A percentile compares a stretch with the other conserved stretches of the same genome.
These are phyloP conservation scores for Calonectria fujianensis DNA, from an alignment of 2,329 filamentous ascomycete species.

Conservation along the genomic window DNA sequence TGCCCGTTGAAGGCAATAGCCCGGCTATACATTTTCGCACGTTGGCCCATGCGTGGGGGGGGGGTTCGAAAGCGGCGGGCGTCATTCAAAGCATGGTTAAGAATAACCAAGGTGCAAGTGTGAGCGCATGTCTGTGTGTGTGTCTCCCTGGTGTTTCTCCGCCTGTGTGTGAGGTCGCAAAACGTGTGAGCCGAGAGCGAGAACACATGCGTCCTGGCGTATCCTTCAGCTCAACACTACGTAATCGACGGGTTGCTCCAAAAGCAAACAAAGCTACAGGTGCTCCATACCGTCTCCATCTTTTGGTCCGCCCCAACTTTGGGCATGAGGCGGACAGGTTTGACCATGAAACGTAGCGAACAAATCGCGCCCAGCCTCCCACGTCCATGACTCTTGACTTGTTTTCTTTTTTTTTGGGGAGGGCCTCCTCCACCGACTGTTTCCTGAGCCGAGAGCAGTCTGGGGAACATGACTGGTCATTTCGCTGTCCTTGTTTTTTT, in stretches of 20 bases:
- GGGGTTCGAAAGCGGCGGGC: background rate
- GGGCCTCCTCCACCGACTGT: background rate
- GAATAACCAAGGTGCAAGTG: background rate
- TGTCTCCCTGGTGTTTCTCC: background rate
- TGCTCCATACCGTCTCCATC: slow-evolving; percentile 7
- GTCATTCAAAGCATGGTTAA: background rate
- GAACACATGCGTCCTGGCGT: background rate
- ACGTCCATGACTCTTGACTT: background rate
- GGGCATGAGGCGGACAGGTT: slow-evolving; percentile 1
- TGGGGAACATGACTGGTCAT: slow-evolving; percentile 24
- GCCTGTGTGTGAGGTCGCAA: background rate
- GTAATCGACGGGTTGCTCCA: slow-evolving; percentile 7
- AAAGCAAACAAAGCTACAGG: slow-evolving; percentile 17
- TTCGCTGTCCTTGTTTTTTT: background rate
- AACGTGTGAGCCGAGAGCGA: background rate
- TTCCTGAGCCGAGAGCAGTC: slow-evolving; percentile 4
- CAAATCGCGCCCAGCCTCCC: slow-evolving; percentile 14
- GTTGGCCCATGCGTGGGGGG: background rate
- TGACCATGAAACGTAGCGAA: slow-evolving; percentile 22
- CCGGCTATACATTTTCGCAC: background rate
- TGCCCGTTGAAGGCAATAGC: background rate
- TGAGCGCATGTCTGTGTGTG: too few species aligned
- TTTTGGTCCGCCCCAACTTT: background rate
- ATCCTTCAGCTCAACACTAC: slow-evolving; percentile 13
- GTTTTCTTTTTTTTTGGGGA: background rate